Evolutionary conservation across 1,139 yeast species (phyloP), one percentile per base, ranked within the genome.

Genomic region (Pneumocystis carinii): DNA sequence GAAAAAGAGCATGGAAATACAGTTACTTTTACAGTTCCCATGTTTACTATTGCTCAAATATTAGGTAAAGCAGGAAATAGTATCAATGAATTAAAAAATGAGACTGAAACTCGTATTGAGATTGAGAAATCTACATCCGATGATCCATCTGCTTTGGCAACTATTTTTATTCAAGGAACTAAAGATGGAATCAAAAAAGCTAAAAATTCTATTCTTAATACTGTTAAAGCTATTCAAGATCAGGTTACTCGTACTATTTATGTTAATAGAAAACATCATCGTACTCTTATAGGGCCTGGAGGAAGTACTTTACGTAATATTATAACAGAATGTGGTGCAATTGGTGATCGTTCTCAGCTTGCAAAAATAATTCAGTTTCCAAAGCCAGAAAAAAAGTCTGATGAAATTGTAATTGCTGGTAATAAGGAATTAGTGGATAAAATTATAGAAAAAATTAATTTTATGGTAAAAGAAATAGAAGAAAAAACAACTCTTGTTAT

Each of bases 51-150:
- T 67, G 80, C 97, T 19, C 81, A 90, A 72, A 85, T 94, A 65
- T 90, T 94, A 72, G 98, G 98, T 71, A 88, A 86, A 71, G 79
- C 81, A 66, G 97, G 97, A 73, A 94, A 87, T 68, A 82, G 81
- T 65, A 87, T 94, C 70, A 87, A 85, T 67, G 90, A 87, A 71
- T 84, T 94, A 66, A 83, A 89, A 69, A 94, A 85, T 68, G 88
- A 84, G 61, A 80, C 86, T 64, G 95, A 92, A 66, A 84, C 90
- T 63, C 86, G 86, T 68, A 83, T 88, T 74, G 81, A 81, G 68
- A 83, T 86, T 71, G 81, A 82, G 69, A 81, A 80, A 66, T 75
- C 73, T 41, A 75, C 73, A 41, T 69, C 68, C 12, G 67, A 67
- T 37, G 60, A 64, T 24, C 37, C 62, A 27, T 59, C 61, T 27